Evolutionary conservation across 2,329 filamentous ascomycete genomes (phyloP).

Genomic region (Paracoccidioides lutzii): DNA sequence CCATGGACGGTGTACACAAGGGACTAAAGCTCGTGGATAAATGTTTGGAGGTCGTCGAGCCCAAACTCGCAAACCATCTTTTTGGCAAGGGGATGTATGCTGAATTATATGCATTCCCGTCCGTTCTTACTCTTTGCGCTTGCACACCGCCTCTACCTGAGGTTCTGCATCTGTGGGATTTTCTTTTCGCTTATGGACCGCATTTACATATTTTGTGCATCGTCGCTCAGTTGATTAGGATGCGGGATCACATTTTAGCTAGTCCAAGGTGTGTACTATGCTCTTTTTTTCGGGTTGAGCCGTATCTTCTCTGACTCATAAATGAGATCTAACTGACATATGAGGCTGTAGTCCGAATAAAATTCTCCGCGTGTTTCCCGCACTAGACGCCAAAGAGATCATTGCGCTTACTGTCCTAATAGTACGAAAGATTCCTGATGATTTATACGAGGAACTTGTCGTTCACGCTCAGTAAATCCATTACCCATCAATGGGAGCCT

Average conservation of each 20-base stretch:
- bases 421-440: constrained; percentile 77
- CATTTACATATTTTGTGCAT: constrained; percentile 95
- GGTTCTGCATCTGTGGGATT: constrained; percentile 90
- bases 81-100: constrained; percentile 78
- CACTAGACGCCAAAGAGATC: constrained; percentile 69
- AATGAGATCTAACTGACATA: constrained; percentile 5
- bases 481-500: not conserved
- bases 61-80: constrained; percentile 72
- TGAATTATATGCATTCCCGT: constrained; percentile 92
- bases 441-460: constrained; percentile 82
- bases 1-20: constrained; percentile 94
- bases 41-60: constrained; percentile 80
- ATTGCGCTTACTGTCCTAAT: constrained; percentile 76
- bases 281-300: not conserved
- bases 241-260: constrained; percentile 69
- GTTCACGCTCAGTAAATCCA: constrained; percentile 52
- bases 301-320: not conserved
- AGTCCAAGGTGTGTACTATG: constrained; percentile 56
- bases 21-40: constrained; percentile 85
- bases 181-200: constrained; percentile 87
- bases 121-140: constrained; percentile 84
- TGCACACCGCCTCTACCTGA: constrained; percentile 92
- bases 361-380: constrained; percentile 74
- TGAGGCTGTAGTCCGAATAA: constrained; percentile 62
- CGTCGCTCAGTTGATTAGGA: constrained; percentile 82